phyloP scores from a whole-genome alignment of 2,329 filamentous ascomycete genomes.

The Pseudopithomyces chartarum region DNA sequence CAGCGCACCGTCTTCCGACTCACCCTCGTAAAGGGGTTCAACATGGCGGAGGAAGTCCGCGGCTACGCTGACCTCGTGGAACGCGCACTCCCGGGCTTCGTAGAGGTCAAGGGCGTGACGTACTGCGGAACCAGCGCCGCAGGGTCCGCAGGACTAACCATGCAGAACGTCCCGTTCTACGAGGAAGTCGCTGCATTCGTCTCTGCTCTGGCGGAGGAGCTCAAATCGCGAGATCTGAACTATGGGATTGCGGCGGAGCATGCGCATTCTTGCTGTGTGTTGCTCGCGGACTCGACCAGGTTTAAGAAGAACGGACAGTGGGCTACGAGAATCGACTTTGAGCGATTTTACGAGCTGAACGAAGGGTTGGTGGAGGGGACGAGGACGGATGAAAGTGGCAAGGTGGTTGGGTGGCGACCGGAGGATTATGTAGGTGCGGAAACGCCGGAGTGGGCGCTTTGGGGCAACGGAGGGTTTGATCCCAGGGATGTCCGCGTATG shows the following conservation, averaged over 20 bases:
- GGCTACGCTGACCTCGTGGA: slow-evolving; percentile 91
- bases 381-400: slow-evolving; percentile 52
- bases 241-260: slow-evolving; percentile 97
- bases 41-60: slow-evolving; percentile 88
- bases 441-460: slow-evolving; percentile 92
- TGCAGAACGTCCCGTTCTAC: slow-evolving; percentile 97
- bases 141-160: slow-evolving; percentile 84
- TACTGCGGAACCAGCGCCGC: slow-evolving; percentile 92
- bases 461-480: slow-evolving; percentile 94
- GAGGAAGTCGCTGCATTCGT: slow-evolving; percentile 87
- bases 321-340: slow-evolving; percentile 92
- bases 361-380: slow-evolving; percentile 58
- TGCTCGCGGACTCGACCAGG: slow-evolving; percentile 75
- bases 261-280: slow-evolving; percentile 89
- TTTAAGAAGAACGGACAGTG: slow-evolving; percentile 80
- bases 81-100: slow-evolving; percentile 83
- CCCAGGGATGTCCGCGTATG: slow-evolving; percentile 86
- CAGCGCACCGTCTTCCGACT: slow-evolving; percentile 94
- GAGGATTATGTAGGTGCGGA: slow-evolving; percentile 88
- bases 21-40: slow-evolving; percentile 97
- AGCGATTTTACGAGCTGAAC: slow-evolving; percentile 82
- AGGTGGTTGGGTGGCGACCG: slow-evolving; percentile 69
- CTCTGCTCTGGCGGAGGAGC: slow-evolving; percentile 70
- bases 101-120: slow-evolving; percentile 95
- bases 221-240: slow-evolving; percentile 70